Conservation (phyloP, 768 basidiomycete species). For the Leccinum disarticulatum region DNA sequence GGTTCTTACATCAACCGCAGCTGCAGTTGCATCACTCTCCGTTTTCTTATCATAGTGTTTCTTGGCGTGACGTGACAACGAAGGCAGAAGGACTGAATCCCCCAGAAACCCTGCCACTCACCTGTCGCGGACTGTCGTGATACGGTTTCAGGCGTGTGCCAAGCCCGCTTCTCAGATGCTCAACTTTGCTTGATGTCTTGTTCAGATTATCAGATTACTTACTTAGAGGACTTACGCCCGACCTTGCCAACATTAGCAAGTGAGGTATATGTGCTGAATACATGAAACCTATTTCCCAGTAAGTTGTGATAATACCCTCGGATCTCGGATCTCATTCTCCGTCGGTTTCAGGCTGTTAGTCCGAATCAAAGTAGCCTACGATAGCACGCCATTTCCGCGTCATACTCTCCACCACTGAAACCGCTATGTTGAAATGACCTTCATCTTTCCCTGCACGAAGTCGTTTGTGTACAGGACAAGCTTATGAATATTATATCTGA, state of each 20-base stretch:
- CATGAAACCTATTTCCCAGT: conserved; percentile 80
- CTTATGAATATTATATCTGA: conserved; percentile 1
- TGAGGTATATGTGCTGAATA: conserved; percentile 78
- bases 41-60: conserved; percentile 6
- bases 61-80: not conserved
- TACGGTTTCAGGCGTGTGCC: conserved; percentile 44
- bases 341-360: not conserved
- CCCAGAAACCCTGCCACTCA: conserved; percentile 45
- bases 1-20: conserved; percentile 4
- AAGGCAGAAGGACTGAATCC: not conserved
- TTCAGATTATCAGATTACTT: conserved; percentile 67
- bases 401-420: not conserved
- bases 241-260: conserved; percentile 71
- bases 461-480: not conserved
- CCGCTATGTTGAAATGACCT: not conserved
- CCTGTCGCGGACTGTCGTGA: conserved; percentile 73
- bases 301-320: conserved; percentile 26
- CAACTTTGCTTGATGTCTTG: not conserved
- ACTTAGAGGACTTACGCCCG: conserved; percentile 75
- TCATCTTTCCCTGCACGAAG: not conserved
- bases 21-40: not conserved
- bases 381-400: not conserved
- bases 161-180: not conserved
- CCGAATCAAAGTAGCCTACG: not conserved
- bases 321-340: not conserved